A percentile compares a stretch with the other conserved stretches of the same genome.
Evolutionary conservation across 169 alveolate species (phyloP).

Genomic region (Babesia ovata): DNA sequence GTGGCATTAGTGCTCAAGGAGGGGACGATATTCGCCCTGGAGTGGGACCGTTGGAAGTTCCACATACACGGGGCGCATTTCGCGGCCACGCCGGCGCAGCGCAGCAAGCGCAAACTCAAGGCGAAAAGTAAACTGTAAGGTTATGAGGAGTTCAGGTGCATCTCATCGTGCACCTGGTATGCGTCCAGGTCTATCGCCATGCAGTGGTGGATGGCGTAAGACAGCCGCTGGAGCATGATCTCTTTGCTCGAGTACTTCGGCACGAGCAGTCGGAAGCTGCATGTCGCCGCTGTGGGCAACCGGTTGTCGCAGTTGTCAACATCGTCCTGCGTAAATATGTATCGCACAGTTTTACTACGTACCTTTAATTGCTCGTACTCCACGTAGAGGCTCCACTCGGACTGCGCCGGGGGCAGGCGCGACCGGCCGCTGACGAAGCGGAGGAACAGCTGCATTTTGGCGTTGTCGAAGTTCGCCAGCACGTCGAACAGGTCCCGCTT

Average conservation of each 20-base stretch:
- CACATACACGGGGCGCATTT: conserved; percentile 60
- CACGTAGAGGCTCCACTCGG: conserved; percentile 86
- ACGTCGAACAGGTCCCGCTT: conserved; percentile 84
- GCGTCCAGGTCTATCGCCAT: conserved; percentile 91
- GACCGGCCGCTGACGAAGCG: conserved; percentile 90
- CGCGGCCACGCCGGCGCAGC: conserved; percentile 59
- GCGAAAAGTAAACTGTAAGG: conserved; percentile 15
- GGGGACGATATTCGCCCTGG: conserved; percentile 40
- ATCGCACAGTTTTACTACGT: background rate
- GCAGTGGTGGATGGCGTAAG: conserved; percentile 88
- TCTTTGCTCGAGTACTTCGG: conserved; percentile 85
- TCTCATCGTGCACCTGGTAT: conserved; percentile 63
- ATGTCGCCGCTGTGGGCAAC: conserved; percentile 89
- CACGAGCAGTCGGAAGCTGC: conserved; percentile 86
- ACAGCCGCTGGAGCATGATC: conserved; percentile 81
- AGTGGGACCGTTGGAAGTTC: conserved; percentile 43
- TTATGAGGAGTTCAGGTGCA: conserved; percentile 29
- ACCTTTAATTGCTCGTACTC: conserved; percentile 75
- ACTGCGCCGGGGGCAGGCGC: conserved; percentile 84
- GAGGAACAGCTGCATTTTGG: conserved; percentile 84
- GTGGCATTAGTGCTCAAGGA: conserved; percentile 50
- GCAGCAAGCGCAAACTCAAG: conserved; percentile 54
- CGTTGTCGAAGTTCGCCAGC: conserved; percentile 83
- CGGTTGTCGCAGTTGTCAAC: conserved; percentile 75
- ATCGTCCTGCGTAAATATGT: conserved; percentile 1